Evolutionary conservation across 1,284 basidiomycete species (phyloP), one percentile per base, ranked within the genome.

Genomic region (Mycena citricolor): DNA sequence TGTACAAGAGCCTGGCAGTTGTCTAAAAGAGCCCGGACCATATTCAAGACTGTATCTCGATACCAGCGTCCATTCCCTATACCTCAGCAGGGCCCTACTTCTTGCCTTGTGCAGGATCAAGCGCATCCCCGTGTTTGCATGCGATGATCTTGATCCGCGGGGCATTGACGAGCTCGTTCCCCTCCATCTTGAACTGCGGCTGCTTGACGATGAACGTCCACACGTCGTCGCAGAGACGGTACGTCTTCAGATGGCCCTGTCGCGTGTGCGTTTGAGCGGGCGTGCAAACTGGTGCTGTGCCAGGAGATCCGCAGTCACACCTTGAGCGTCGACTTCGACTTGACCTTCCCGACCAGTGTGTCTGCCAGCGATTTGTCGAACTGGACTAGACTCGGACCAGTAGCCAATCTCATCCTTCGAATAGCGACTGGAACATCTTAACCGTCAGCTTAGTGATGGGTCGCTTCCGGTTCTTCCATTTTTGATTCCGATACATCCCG

Each of bases 171-270:
- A 79, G 72, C 54, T 90, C 86, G 57, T 88, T 90, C 32, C 84
- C 84, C 66, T 97, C 93, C 84, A 97, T 92, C 67, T 94, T 94
- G 72, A 97, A 94, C 12, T 80, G 78, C 7, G 92, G 86, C 57
- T 93, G 83, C 62, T 90, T 90, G 38, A 95, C 86, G 49, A 93
- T 88, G 64, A 97, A 97, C 28, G 92, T 95, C 94, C 93, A 97
- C 33, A 95, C 93, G 58, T 97, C 94, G 67, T 97, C 92, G 61
- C 90, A 93, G 3, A 93, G 75, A 16, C 91, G 81, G 69, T 97
- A 97, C 1, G 91, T 95, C 57, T 86, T 80, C 34, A 97, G 67
- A 61, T 93, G 89, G n/a, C 90, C 93, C 90, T 93, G 59, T 5
- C 25, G 26, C 12, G 19, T 34, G 8, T 17, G n/a, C 30, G 19